A percentile compares a stretch with the other conserved stretches of the same genome.
Conservation (phyloP, 2,329 filamentous ascomycete genomes). For the Biscogniauxia marginata region DNA sequence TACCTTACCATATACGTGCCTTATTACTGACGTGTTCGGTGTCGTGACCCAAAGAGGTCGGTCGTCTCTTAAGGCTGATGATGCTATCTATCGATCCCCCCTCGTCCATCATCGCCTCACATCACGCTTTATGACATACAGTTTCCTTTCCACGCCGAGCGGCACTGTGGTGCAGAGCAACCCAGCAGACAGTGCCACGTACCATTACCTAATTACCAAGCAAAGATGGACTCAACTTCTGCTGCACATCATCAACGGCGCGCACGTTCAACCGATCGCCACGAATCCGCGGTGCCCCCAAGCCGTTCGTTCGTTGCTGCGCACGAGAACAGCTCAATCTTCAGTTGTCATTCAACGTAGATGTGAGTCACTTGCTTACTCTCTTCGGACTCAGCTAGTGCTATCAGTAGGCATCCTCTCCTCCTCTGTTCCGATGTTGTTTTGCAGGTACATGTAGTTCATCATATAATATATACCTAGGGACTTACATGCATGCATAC, state of each 20-base stretch:
- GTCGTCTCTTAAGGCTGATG: background rate
- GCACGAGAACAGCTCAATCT: background rate
- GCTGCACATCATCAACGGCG: background rate
- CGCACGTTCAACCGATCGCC: background rate
- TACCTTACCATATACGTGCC: background rate
- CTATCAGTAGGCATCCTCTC: no score
- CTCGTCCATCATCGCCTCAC: no score
- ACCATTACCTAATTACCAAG: background rate
- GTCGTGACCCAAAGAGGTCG: background rate
- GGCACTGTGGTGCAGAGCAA: background rate
- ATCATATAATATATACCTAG: no score
- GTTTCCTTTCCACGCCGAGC: background rate
- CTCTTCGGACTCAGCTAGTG: no score
- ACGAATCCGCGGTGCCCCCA: background rate
- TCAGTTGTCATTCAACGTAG: background rate
- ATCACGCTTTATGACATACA: background rate
- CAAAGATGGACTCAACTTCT: background rate
- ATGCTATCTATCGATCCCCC: background rate
- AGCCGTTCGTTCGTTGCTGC: background rate
- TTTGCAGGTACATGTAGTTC: no score
- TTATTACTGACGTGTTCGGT: background rate
- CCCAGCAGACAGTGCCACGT: background rate
- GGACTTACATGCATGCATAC: no score
- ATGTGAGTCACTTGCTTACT: background rate
- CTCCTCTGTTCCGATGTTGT: no score